phyloP scores from a whole-genome alignment of 2,329 filamentous ascomycete genomes.

The Arthrobotrys conoides region DNA sequence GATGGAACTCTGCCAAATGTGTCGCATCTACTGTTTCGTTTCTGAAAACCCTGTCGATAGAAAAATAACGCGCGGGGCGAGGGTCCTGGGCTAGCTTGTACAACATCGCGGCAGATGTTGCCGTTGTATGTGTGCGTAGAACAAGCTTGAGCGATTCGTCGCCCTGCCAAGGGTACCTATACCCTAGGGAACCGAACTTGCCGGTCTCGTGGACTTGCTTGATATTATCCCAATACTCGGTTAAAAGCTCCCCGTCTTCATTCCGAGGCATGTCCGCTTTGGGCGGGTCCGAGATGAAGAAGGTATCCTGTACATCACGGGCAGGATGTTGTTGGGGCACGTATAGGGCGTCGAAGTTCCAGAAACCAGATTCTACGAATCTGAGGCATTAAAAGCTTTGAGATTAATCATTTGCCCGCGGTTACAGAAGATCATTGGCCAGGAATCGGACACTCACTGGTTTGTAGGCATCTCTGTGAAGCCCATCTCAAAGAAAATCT shows the following conservation, averaged over 20 bases:
- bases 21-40: slow-evolving; percentile 98
- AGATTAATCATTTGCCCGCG: slow-evolving; percentile 5
- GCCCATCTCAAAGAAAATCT: slow-evolving; percentile 99
- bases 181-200: slow-evolving; percentile 94
- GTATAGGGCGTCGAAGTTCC: slow-evolving; percentile 98
- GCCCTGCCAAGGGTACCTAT: slow-evolving; percentile 92
- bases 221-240: slow-evolving; percentile 89
- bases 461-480: slow-evolving; percentile 98
- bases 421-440: not conserved
- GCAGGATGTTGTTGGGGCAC: slow-evolving; percentile 98
- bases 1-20: slow-evolving; percentile 97
- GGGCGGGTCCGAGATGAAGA: slow-evolving; percentile 94
- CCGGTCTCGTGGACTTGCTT: slow-evolving; percentile 88
- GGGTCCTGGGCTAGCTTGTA: slow-evolving; percentile 88
- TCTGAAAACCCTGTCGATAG: slow-evolving; percentile 96
- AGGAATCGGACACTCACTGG: slow-evolving; percentile 69
- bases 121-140: slow-evolving; percentile 94
- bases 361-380: slow-evolving; percentile 97
- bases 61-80: slow-evolving; percentile 94
- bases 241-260: slow-evolving; percentile 77
- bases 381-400: slow-evolving; percentile 64
- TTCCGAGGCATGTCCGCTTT: slow-evolving; percentile 78
- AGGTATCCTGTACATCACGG: slow-evolving; percentile 96
- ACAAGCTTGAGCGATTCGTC: slow-evolving; percentile 90
- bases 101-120: slow-evolving; percentile 90